These are phyloP conservation scores for Parastagonospora avenae DNA, from an alignment of 2,329 filamentous ascomycete species.

Conservation along the genomic window DNA sequence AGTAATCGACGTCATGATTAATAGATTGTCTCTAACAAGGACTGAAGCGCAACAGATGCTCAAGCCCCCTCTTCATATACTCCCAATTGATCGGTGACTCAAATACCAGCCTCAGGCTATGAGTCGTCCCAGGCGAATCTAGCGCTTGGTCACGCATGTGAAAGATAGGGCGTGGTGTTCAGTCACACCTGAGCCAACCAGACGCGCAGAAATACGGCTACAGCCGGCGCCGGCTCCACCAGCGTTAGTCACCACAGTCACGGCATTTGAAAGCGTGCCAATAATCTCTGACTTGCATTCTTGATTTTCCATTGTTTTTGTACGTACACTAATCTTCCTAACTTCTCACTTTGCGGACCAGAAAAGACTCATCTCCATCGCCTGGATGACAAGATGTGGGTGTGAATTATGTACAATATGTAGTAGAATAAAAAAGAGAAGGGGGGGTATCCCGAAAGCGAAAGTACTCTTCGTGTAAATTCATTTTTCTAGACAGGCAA, in stretches of 20 bases:
- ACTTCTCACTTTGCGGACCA: background rate
- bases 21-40: background rate
- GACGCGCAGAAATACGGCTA: background rate
- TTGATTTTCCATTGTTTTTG: background rate
- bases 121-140: background rate
- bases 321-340: background rate
- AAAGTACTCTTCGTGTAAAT: slow-evolving; percentile 19
- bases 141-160: background rate
- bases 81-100: background rate
- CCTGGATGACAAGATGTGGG: slow-evolving; percentile 11
- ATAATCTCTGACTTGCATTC: background rate
- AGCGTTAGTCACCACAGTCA: no score
- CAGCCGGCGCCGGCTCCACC: no score
- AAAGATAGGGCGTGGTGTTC: slow-evolving; percentile 2
- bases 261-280: no score
- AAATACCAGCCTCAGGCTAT: background rate
- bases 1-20: slow-evolving; percentile 18
- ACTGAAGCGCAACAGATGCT: no score
- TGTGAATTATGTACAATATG: slow-evolving; percentile 20
- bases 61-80: no score
- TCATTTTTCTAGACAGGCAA: slow-evolving; percentile 1
- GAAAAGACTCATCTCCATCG: slow-evolving; percentile 6
- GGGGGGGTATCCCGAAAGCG: slow-evolving; percentile 17
- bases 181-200: background rate
- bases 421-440: slow-evolving; percentile 12